Evolutionary conservation across 2,329 filamentous ascomycete species (phyloP).

Genomic region (Zymoseptoria brevis): DNA sequence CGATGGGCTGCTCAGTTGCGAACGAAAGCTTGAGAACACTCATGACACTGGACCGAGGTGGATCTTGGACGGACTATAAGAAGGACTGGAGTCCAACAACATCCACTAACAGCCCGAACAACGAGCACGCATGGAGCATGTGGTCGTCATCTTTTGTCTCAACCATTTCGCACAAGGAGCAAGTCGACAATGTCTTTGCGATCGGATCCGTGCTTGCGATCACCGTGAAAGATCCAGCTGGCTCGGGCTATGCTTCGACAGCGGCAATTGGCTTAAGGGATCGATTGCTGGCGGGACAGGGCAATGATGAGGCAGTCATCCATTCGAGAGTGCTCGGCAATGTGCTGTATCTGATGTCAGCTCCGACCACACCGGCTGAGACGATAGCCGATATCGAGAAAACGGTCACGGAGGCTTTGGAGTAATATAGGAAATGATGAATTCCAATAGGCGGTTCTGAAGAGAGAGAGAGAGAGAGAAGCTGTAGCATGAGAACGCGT

Average conservation of each 20-base stretch:
- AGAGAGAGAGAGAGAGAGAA: not conserved
- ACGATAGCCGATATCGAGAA: slow-evolving; percentile 36
- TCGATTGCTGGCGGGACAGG: slow-evolving; percentile 35
- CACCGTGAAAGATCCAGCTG: slow-evolving; percentile 42
- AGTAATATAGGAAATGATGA: not conserved
- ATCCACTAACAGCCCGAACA: not conserved
- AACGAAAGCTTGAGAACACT: slow-evolving; percentile 57
- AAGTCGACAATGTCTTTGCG: slow-evolving; percentile 61
- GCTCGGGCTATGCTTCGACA: slow-evolving; percentile 48
- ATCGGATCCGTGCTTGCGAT: slow-evolving; percentile 69
- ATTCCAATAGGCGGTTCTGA: not conserved
- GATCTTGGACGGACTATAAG: slow-evolving; percentile 51
- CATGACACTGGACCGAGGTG: slow-evolving; percentile 47
- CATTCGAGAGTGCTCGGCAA: slow-evolving; percentile 55
- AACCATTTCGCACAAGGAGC: slow-evolving; percentile 47
- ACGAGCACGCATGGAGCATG: slow-evolving; percentile 53
- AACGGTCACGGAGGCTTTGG: slow-evolving; percentile 29
- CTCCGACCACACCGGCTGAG: slow-evolving; percentile 41
- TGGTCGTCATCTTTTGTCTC: slow-evolving; percentile 58
- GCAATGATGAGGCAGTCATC: slow-evolving; percentile 36
- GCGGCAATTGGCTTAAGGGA: slow-evolving; percentile 48
- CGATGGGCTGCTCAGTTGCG: slow-evolving; percentile 72
- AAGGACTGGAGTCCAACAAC: slow-evolving; percentile 38
- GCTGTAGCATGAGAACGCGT: not conserved
- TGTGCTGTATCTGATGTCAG: slow-evolving; percentile 55